Base-by-base conservation (phyloP, 768 basidiomycete species). In the Lactifluus rugatus region DNA sequence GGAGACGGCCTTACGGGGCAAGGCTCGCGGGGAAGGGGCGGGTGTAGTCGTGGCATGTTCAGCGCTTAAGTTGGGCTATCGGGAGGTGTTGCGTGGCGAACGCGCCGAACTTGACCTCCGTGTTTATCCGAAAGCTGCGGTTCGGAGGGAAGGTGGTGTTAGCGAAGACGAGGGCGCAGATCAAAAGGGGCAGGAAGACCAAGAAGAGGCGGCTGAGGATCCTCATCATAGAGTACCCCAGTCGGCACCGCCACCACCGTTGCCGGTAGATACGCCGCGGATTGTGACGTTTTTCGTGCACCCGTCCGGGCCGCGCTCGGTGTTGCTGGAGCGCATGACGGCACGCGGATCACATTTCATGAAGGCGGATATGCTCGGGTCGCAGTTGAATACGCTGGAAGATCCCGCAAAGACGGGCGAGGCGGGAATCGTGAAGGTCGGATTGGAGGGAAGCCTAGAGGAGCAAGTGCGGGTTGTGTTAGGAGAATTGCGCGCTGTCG, bases 21-120 rank as follows among this genome's bases (percentile, higher is more conserved):
- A 48, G 13, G 49, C 31, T 23, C 28, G 25, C 19, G 45, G 34
- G 25, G 45, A 48, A 50, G 46, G 13, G 28, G 46, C 51, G 10
- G 89, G 88, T 1, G 79, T 89, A n/a, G 81, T 97, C 42, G 79
- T 93, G 39, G 88, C 85, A 37, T 94, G 92, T 71, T 95, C 92
- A 21, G 82, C 93, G 61, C 72, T 97, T 68, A 93, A 87, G 72
- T 77, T 67, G 64, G 76, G 76, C 61, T 97, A 97, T 69, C 84
- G 95, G 5, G 84, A 88, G 59, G 79, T 93, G 48, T 71, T 97
- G 57, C 78, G 94, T 9, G 93, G 89, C 3, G 26, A 39, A 37
- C 21, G 26, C 0, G 17, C 50, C 25, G 21, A 57, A 13, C 45
- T 62, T 2, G 49, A 36, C 37, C 14, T 21, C 37, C 10, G 16